Conservation (phyloP, 1,139 yeast species). For the Yamadazyma trypodendri region DNA sequence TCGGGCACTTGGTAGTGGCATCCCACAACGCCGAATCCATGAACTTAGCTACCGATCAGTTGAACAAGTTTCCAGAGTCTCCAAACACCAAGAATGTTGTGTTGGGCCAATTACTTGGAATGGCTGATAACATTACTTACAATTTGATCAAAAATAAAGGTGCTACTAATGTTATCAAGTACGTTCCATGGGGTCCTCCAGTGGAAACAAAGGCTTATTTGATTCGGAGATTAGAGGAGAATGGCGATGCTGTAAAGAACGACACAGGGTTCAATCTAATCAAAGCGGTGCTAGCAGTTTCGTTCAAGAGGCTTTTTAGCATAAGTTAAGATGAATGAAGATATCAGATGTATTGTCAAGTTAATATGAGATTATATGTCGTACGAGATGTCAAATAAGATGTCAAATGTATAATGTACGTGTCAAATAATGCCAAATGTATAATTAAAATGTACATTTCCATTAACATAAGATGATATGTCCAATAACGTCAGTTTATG, state of each 20-base stretch:
- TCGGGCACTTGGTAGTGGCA: constrained; percentile 89
- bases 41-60: constrained; percentile 61
- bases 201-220: constrained; percentile 89
- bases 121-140: constrained; percentile 89
- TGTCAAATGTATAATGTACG: too few relatives aligned
- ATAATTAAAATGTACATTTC: too few relatives aligned
- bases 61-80: constrained; percentile 29
- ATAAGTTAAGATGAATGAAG: too few relatives aligned
- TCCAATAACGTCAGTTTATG: too few relatives aligned
- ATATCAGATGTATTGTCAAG: too few relatives aligned
- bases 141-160: constrained; percentile 65
- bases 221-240: constrained; percentile 89
- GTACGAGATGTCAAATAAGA: too few relatives aligned
- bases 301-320: constrained; percentile 39
- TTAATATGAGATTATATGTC: too few relatives aligned
- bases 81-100: constrained; percentile 64
- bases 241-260: constrained; percentile 90
- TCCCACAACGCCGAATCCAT: constrained; percentile 87
- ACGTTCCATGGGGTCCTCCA: constrained; percentile 99
- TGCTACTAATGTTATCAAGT: constrained; percentile 79
- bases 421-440: too few relatives aligned
- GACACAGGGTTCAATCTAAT: constrained; percentile 84
- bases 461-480: too few relatives aligned
- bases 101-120: constrained; percentile 89
- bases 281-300: constrained; percentile 50